Evolutionary conservation across 192 early-diverging fungal genomes (phyloP), one percentile per base, ranked within the genome.

Genomic region (Umbelopsis vinacea): DNA sequence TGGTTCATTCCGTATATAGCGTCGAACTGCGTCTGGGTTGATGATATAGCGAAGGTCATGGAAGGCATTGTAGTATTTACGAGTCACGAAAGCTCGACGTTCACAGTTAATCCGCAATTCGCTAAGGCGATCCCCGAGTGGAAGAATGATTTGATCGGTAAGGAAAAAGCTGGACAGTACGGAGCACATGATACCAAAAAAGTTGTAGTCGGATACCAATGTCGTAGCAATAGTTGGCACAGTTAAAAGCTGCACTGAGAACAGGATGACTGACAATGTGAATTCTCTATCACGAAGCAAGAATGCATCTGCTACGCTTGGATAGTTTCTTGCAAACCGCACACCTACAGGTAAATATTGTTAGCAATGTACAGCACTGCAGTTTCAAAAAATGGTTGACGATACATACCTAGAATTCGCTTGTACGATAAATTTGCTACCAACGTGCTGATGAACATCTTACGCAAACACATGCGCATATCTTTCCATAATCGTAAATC

Each of bases 181-280:
- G 14, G 86, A 78, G 57, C 94, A 88, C 10, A 97, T 88, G 50
- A 90, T 91, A 38, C 88, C 85, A 76, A 96, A 82, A 60, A 96
- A 91, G 35, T 87, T 85, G 67, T 96, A 89, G 77, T 92, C 77
- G 67, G 87, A 86, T 5, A 94, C 89, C 26, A 99, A 80, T 72
- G 94, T 86, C 6, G 90, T 85, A 8, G 95, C 92, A 53, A 98
- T 89, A 6, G 93, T 94, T 0, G 95, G 95, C 0, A 96, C 92
- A 5, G 97, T 97, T 77, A 97, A 95, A 21, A 97, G 77, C 81
- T 99, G 97, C 21, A 99, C 94, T 0, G 95, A 94, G 46, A 97
- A 90, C 19, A 92, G 88, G 26, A 95, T 89, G 70, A 97, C 89
- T 6, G 95, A 96, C 54, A 94, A 89, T 70, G 95, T 94, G 5